Evolutionary conservation across 2,329 filamentous ascomycete genomes (phyloP).

Genomic region (Pseudocercospora fijiensis): DNA sequence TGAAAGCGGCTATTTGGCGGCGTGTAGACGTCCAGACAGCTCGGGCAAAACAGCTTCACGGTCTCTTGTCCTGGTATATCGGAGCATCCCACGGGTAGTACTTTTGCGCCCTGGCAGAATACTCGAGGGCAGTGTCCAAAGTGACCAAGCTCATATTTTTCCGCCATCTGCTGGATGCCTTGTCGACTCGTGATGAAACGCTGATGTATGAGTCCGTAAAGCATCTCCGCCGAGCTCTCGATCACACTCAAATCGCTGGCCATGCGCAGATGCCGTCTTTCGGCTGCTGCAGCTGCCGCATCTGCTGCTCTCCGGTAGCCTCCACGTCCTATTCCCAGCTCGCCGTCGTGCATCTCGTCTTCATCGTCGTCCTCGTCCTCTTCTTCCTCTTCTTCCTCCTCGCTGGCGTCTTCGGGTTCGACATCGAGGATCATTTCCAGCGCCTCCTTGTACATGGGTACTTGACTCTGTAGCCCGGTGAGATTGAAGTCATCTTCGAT

Average conservation of each 20-base stretch:
- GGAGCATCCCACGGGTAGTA: slow-evolving; percentile 87
- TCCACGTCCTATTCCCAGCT: slow-evolving; percentile 43
- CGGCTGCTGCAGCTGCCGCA: slow-evolving; percentile 47
- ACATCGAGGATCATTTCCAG: slow-evolving; percentile 99
- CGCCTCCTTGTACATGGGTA: slow-evolving; percentile 98
- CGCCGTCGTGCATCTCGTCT: slow-evolving; percentile 57
- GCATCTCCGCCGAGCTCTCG: slow-evolving; percentile 94
- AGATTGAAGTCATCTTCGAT: slow-evolving; percentile 99
- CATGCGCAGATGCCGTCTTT: slow-evolving; percentile 79
- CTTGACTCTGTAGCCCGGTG: slow-evolving; percentile 89
- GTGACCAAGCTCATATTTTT: slow-evolving; percentile 96
- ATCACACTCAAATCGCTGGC: slow-evolving; percentile 92
- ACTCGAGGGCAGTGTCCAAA: slow-evolving; percentile 95
- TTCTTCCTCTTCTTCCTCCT: slow-evolving; percentile 72
- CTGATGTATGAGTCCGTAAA: slow-evolving; percentile 97
- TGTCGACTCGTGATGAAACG: slow-evolving; percentile 95
- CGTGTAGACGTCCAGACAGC: slow-evolving; percentile 94
- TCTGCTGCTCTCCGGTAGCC: slow-evolving; percentile 34
- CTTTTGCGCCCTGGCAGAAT: slow-evolving; percentile 84
- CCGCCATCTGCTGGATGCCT: slow-evolving; percentile 98
- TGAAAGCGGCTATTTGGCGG: slow-evolving; percentile 97
- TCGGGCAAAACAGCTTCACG: slow-evolving; percentile 96
- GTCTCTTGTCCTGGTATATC: slow-evolving; percentile 96
- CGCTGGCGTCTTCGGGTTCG: slow-evolving; percentile 91
- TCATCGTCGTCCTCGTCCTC: slow-evolving; percentile 63